These are phyloP conservation scores for Aphanomyces cochlioides DNA, from an alignment of 352 stramenopile genomes.

Conservation along the genomic window DNA sequence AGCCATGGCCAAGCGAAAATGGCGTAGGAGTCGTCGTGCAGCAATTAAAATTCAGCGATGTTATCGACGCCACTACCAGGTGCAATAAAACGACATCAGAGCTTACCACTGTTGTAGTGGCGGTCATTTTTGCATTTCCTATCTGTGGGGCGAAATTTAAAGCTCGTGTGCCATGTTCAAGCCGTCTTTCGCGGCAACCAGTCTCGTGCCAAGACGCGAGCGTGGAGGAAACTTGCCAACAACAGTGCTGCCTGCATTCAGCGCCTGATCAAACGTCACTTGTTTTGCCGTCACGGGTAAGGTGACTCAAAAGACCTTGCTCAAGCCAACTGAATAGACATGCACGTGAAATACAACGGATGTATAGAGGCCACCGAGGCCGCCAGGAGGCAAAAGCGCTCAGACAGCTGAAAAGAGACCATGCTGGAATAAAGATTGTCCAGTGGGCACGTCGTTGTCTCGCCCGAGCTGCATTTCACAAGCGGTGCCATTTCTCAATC, in stretches of 20 bases:
- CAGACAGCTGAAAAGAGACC: not conserved
- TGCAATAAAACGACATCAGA: not conserved
- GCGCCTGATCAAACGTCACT: slow-evolving; percentile 23
- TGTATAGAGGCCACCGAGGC: slow-evolving; percentile 17
- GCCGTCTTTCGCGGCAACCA: slow-evolving; percentile 45
- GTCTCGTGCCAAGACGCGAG: slow-evolving; percentile 35
- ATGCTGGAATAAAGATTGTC: slow-evolving; percentile 1
- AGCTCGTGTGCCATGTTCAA: slow-evolving; percentile 45
- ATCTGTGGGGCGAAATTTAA: slow-evolving; percentile 39
- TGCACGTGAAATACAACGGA: slow-evolving; percentile 14
- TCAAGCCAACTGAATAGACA: slow-evolving; percentile 5
- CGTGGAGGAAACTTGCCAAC: slow-evolving; percentile 34
- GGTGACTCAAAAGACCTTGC: not conserved
- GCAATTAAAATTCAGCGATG: slow-evolving; percentile 54
- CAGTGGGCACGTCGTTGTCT: slow-evolving; percentile 50
- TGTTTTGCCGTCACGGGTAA: slow-evolving; percentile 41
- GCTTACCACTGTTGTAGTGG: slow-evolving; percentile 35
- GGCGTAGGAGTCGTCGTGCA: slow-evolving; percentile 41
- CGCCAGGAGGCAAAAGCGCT: not conserved
- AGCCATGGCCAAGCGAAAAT: slow-evolving; percentile 43
- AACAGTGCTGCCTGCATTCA: slow-evolving; percentile 46
- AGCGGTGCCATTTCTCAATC: slow-evolving; percentile 1
- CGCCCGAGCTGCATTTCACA: slow-evolving; percentile 35
- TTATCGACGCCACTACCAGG: slow-evolving; percentile 40
- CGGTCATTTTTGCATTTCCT: slow-evolving; percentile 45